Evolutionary conservation across 345 rosid genomes (phyloP).

Genomic region (Cochlearia excelsa): DNA sequence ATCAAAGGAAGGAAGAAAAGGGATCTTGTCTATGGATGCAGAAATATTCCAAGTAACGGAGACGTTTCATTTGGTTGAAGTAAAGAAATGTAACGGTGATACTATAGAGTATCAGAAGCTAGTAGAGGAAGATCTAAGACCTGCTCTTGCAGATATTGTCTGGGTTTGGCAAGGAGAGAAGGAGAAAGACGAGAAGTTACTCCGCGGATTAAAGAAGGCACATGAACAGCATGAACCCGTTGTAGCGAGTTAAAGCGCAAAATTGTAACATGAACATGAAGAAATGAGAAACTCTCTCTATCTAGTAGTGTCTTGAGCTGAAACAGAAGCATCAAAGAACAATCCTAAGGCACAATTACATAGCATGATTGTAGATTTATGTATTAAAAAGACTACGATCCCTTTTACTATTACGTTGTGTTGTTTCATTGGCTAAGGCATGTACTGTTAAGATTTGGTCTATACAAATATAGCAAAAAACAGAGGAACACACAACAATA

Average conservation of each 20-base stretch:
- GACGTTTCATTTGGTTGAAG: slow-evolving; percentile 64
- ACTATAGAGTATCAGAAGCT: slow-evolving; percentile 65
- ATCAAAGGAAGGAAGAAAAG: slow-evolving; percentile 62
- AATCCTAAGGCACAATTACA: no score
- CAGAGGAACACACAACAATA: no score
- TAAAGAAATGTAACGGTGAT: slow-evolving; percentile 73
- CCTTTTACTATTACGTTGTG: no score
- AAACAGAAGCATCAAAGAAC: no score
- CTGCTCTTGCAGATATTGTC: slow-evolving; percentile 64
- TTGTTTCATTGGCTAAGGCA: no score
- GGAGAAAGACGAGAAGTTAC: slow-evolving; percentile 41
- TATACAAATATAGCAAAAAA: no score
- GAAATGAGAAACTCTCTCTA: slow-evolving; percentile 18
- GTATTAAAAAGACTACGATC: no score
- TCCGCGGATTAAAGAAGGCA: slow-evolving; percentile 11
- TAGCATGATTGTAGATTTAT: no score
- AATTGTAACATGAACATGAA: background rate
- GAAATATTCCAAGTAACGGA: slow-evolving; percentile 71
- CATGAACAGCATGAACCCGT: slow-evolving; percentile 14
- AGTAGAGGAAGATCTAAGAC: slow-evolving; percentile 57
- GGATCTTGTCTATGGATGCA: slow-evolving; percentile 56
- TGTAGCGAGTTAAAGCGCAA: background rate
- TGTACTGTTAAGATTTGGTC: no score
- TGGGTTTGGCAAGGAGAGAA: slow-evolving; percentile 73
- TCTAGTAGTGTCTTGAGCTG: no score